phyloP scores from a whole-genome alignment of 345 rosid genomes.

The Bruguiera sexangula region DNA sequence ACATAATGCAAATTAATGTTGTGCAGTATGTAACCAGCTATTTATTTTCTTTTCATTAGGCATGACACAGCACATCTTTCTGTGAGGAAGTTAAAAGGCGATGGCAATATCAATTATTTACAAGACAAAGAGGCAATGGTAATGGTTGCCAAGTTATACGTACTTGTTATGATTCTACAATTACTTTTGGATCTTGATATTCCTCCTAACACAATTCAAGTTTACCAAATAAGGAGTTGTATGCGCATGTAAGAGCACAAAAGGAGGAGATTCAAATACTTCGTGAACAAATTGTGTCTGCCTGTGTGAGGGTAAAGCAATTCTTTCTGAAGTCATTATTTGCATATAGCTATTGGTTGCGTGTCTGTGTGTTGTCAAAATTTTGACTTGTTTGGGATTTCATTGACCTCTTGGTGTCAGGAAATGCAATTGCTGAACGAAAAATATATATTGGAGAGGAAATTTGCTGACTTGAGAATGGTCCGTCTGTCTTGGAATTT shows the following conservation, averaged over 20 bases:
- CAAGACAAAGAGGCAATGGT: constrained; percentile 75
- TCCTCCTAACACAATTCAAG: constrained; percentile 20
- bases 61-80: constrained; percentile 31
- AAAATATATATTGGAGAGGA: constrained; percentile 73
- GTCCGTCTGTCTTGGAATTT: constrained; percentile 40
- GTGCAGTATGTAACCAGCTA: constrained; percentile 8
- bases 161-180: constrained; percentile 7
- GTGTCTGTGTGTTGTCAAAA: neutral
- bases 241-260: constrained; percentile 53
- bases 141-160: constrained; percentile 9
- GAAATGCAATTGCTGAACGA: constrained; percentile 81
- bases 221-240: constrained; percentile 49
- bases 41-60: constrained; percentile 28
- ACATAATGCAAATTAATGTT: neutral
- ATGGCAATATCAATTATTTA: constrained; percentile 33
- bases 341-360: constrained; percentile 1
- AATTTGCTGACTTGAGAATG: constrained; percentile 85
- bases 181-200: constrained; percentile 13
- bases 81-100: constrained; percentile 39
- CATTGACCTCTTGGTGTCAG: constrained; percentile 40
- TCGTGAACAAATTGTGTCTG: constrained; percentile 70
- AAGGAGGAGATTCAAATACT: constrained; percentile 75
- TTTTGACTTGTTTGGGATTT: neutral
- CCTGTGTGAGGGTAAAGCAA: constrained; percentile 61
- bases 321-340: constrained; percentile 1